These are phyloP conservation scores for Exophiala xenobiotica DNA, from an alignment of 2,329 filamentous ascomycete genomes.

Conservation along the genomic window DNA sequence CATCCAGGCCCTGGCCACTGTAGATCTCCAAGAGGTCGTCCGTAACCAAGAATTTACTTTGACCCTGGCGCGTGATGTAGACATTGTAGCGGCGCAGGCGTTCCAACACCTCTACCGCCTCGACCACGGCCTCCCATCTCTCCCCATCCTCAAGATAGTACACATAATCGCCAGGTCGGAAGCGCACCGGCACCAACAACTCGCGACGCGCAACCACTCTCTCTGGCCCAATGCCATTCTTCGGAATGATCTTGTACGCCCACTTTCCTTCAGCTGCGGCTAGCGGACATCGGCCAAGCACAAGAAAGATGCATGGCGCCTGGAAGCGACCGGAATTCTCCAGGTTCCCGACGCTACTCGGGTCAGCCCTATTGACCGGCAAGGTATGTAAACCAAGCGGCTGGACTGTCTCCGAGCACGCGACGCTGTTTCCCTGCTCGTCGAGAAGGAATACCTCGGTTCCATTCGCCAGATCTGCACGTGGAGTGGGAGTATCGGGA, in stretches of 20 bases:
- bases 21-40: constrained; percentile 1
- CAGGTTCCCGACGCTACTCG: background rate
- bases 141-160: background rate
- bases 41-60: background rate
- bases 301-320: constrained; percentile 2
- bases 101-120: background rate
- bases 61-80: background rate
- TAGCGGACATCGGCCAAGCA: background rate
- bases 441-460: constrained; percentile 9
- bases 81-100: background rate
- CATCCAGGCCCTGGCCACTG: background rate
- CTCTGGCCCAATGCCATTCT: background rate
- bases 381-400: background rate
- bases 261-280: background rate
- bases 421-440: constrained; percentile 2
- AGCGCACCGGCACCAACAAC: background rate
- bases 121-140: constrained; percentile 5
- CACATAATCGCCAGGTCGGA: background rate
- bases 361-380: background rate
- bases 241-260: constrained; percentile 3
- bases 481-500: background rate
- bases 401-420: background rate
- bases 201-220: background rate
- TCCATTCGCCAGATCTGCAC: background rate
- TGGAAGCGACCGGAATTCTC: background rate